phyloP scores from a whole-genome alignment of 1,139 yeast genomes.

The Meyerozyma guilliermondii region DNA sequence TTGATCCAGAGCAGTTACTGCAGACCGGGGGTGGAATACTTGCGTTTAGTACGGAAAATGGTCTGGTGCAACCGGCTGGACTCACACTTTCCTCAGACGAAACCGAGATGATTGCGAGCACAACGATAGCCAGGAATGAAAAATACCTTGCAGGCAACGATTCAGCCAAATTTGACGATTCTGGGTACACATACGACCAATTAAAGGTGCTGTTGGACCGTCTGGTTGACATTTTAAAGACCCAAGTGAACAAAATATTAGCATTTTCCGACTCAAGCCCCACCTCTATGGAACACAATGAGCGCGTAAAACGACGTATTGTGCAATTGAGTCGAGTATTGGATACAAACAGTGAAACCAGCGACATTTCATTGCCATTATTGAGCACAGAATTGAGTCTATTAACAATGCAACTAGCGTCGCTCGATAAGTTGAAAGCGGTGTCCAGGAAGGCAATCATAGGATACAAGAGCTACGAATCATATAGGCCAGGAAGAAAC shows the following conservation, averaged over 20 bases:
- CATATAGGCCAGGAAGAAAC: not conserved
- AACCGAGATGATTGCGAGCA: constrained; percentile 22
- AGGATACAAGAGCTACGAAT: constrained; percentile 5
- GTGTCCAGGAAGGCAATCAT: constrained; percentile 15
- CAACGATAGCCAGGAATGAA: constrained; percentile 22
- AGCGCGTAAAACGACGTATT: constrained; percentile 19
- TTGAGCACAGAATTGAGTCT: constrained; percentile 24
- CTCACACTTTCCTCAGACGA: constrained; percentile 16
- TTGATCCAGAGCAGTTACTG: constrained; percentile 6
- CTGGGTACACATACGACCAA: constrained; percentile 6
- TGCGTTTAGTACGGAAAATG: not conserved
- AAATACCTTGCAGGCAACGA: constrained; percentile 11
- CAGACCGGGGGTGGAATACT: constrained; percentile 4
- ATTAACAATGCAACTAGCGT: constrained; percentile 24
- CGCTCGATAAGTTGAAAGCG: constrained; percentile 19
- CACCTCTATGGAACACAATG: constrained; percentile 6
- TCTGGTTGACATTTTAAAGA: constrained; percentile 19
- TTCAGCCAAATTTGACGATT: constrained; percentile 4
- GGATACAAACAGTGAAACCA: constrained; percentile 4
- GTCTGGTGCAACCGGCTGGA: constrained; percentile 3
- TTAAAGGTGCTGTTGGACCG: constrained; percentile 13
- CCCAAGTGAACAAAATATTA: constrained; percentile 17
- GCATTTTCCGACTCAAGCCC: constrained; percentile 12
- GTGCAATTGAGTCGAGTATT: constrained; percentile 19
- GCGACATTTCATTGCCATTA: constrained; percentile 11